Percentiles rank a stretch among this genome's conserved stretches.
These are phyloP conservation scores for Adansonia madagascariensis DNA, from an alignment of 441 rosid genomes.

Conservation along the genomic window DNA sequence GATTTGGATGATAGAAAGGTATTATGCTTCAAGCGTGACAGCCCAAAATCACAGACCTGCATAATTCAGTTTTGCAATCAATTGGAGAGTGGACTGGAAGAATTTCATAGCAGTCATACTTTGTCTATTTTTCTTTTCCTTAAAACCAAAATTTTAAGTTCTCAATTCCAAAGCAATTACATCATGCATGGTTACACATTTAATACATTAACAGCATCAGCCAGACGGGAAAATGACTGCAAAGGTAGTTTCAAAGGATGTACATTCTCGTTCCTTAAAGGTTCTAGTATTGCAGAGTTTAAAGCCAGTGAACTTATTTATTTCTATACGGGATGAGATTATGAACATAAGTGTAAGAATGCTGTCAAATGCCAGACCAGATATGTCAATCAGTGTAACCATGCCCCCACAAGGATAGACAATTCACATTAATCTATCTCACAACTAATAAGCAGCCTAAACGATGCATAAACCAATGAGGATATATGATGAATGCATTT, in stretches of 20 bases:
- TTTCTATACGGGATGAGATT: not conserved
- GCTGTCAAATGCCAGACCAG: not conserved
- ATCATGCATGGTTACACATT: not conserved
- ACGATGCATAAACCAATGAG: not conserved
- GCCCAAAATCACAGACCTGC: constrained; percentile 95
- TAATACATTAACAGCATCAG: not conserved
- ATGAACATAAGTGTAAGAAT: not conserved
- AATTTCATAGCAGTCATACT: not conserved
- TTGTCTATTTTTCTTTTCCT: not conserved
- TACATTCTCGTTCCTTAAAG: not conserved
- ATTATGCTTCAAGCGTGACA: constrained; percentile 95
- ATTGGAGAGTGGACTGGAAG: not conserved
- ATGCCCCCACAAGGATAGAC: not conserved
- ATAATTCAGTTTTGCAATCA: constrained; percentile 8
- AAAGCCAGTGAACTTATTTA: not conserved
- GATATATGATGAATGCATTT: not conserved
- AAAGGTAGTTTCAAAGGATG: not conserved
- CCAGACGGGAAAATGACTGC: not conserved
- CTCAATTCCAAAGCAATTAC: not conserved
- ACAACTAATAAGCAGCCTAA: not conserved
- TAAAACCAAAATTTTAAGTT: not conserved
- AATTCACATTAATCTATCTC: not conserved
- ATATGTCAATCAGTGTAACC: not conserved
- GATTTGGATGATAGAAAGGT: constrained; percentile 96
- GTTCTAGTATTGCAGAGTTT: not conserved